phyloP scores from a whole-genome alignment of 129 eudicot genomes.

The Lactuca saligna region DNA sequence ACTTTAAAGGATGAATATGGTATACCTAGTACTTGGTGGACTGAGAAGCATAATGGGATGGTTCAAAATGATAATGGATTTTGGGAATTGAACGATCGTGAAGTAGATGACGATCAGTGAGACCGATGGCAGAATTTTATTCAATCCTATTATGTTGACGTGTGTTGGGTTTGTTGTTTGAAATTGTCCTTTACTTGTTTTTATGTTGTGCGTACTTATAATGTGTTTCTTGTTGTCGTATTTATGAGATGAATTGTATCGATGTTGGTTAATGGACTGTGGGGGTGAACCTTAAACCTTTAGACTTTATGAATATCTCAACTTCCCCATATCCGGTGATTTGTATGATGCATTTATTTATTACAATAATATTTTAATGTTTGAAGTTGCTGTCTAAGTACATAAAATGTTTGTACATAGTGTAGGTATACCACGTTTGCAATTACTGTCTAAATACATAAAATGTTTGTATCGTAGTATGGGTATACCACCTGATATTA shows the following conservation, averaged over 20 bases:
- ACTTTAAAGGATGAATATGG: conserved; percentile 51
- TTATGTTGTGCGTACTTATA: background rate
- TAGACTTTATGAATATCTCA: too few relatives aligned
- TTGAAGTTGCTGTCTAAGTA: background rate
- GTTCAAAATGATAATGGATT: conserved; percentile 63
- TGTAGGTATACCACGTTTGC: too few relatives aligned
- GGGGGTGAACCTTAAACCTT: too few relatives aligned
- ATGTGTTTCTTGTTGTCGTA: background rate
- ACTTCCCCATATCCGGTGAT: background rate
- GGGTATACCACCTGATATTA: too few relatives aligned
- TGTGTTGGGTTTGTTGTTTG: background rate
- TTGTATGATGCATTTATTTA: too few relatives aligned
- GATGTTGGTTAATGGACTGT: background rate
- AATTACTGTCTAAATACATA: too few relatives aligned
- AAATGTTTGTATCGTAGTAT: too few relatives aligned
- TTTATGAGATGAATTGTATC: background rate
- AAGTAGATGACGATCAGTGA: conserved; percentile 32
- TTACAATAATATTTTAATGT: background rate
- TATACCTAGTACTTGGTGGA: conserved; percentile 62
- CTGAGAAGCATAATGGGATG: conserved; percentile 62
- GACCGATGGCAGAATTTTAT: background rate
- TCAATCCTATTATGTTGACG: background rate
- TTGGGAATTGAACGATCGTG: conserved; percentile 71
- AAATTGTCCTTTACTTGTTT: background rate
- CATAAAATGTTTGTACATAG: too few relatives aligned